phyloP scores from a whole-genome alignment of 768 basidiomycete genomes.

The Paxillus involutus region DNA sequence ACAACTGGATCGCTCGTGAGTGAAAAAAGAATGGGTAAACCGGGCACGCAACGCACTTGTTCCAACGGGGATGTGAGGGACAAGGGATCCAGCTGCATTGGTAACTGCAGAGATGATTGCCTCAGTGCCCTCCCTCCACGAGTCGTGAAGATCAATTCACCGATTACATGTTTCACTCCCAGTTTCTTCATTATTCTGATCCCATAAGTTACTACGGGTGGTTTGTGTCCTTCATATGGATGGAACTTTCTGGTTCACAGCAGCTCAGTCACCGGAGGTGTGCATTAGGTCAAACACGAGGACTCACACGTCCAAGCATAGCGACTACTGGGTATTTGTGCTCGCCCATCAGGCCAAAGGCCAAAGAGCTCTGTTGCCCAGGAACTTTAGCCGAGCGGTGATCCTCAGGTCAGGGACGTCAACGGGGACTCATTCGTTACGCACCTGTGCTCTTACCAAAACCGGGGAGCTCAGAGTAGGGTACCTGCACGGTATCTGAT shows the following conservation, averaged over 20 bases:
- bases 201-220: constrained; percentile 72
- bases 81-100: constrained; percentile 85
- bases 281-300: background rate
- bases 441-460: constrained; percentile 78
- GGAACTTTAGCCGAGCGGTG: constrained; percentile 44
- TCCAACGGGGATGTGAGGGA: constrained; percentile 70
- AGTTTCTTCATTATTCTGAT: constrained; percentile 77
- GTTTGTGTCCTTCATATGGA: constrained; percentile 78
- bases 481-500: constrained; percentile 55
- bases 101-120: constrained; percentile 54
- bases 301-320: constrained; percentile 80
- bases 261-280: constrained; percentile 1
- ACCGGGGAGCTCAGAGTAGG: constrained; percentile 68
- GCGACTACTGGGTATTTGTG: constrained; percentile 79
- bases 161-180: constrained; percentile 73
- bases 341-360: constrained; percentile 74
- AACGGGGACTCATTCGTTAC: constrained; percentile 2
- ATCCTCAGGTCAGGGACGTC: background rate
- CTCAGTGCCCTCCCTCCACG: background rate
- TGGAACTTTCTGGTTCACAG: constrained; percentile 57
- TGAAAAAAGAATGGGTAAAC: background rate
- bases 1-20: constrained; percentile 54
- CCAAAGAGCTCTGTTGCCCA: constrained; percentile 80
- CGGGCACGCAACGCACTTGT: constrained; percentile 56
- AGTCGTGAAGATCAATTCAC: constrained; percentile 42